Base-by-base conservation (phyloP, 2,329 filamentous ascomycete genomes). In the Fusarium sp. region DNA sequence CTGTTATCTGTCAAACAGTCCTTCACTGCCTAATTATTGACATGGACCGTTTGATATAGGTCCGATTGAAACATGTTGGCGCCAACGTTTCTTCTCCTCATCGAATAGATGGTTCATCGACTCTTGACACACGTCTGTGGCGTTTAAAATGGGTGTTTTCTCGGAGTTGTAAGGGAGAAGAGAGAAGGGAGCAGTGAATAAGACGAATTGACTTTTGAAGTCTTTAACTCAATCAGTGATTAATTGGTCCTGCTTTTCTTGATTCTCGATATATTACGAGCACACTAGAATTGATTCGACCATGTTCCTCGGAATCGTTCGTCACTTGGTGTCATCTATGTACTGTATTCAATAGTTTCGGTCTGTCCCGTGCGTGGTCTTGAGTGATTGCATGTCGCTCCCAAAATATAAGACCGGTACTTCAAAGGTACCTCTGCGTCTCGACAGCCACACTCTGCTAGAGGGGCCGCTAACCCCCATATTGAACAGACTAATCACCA, bases 71-170 rank as follows among this genome's bases (percentile, higher is more conserved):
- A 69, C 54, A 59, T 57, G 37, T 54, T 13, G 44, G 46, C 44
- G 35, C 45, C 56, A 55, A 57, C 44, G 45, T 56, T 70, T 63
- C 67, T 54, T 60, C 37, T 52, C 41, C 37, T 33, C 32, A 50
- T 40, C 32, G 18, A 26, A 50, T 30, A n/a, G 48, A 49, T 30
- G n/a, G 41, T 23, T 42, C 20, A 30, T 52, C 40, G 13, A 60
- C 20, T 40, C 57, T 62, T 67, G 64, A 60, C 45, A 67, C 49
- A 66, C 62, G 45, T 63, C 53, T 70, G 73, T 74, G 73, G 73
- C 73, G 70, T 54, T 48, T 41, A 41, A 50, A 45, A 58, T 48
- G 42, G 42, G 60, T 65, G 52, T 57, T 48, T 42, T 67, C 40
- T 42, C 46, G 38, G 26, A 13, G 18, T 40, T 61, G 18, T 32